These are phyloP conservation scores for Emmonsiellopsis sp. DNA, from an alignment of 2,329 filamentous ascomycete genomes.

Conservation along the genomic window DNA sequence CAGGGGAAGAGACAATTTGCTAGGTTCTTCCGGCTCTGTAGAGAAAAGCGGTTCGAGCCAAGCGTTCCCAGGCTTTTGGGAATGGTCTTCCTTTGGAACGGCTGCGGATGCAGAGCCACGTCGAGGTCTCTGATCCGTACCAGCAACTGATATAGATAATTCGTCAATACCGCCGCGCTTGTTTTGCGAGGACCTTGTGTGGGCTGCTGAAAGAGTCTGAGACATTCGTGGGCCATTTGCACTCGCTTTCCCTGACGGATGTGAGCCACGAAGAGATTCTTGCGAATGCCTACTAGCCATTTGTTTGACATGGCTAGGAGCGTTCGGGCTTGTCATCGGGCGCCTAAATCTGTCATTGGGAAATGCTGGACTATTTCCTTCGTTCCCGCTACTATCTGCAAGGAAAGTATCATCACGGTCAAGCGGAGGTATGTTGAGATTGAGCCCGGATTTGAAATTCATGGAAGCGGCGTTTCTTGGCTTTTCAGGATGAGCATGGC, in stretches of 20 bases:
- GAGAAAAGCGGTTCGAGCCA: constrained; percentile 16
- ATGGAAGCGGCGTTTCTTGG: not conserved
- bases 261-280: not conserved
- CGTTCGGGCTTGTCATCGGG: constrained; percentile 17
- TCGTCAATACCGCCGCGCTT: not conserved
- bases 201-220: not conserved
- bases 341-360: constrained; percentile 9
- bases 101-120: not conserved
- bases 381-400: constrained; percentile 27
- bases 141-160: not conserved
- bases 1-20: constrained; percentile 17
- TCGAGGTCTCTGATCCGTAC: not conserved
- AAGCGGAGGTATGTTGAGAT: constrained; percentile 17
- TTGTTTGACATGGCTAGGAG: constrained; percentile 7
- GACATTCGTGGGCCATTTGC: not conserved
- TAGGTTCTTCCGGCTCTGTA: constrained; percentile 17
- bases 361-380: constrained; percentile 16
- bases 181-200: not conserved
- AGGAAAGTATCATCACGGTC: constrained; percentile 25
- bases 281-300: not conserved
- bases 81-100: not conserved
- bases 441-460: constrained; percentile 19
- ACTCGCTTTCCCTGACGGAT: not conserved
- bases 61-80: not conserved
- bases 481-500: not conserved